Percentiles rank a stretch among this genome's conserved stretches.
Evolutionary conservation across 352 stramenopile genomes (phyloP).

Genomic region (Elongisporangium anandrum): DNA sequence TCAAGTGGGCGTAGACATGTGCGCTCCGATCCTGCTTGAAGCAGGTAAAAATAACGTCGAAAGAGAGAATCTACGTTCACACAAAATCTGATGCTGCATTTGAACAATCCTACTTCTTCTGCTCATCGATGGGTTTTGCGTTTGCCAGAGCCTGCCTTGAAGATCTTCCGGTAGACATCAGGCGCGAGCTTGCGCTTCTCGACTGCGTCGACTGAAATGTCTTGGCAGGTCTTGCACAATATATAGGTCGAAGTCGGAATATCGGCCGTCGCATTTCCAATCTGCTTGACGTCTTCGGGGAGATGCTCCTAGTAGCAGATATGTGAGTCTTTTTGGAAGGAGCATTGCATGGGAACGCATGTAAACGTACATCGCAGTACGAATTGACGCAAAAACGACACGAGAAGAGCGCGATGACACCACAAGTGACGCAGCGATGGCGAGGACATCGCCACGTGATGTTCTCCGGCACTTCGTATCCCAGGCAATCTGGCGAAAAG

Average conservation of each 20-base stretch:
- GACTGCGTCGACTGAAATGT: constrained; percentile 25
- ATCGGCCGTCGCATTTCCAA: constrained; percentile 47
- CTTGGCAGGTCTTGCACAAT: constrained; percentile 45
- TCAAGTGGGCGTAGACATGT: constrained; percentile 52
- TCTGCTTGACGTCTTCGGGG: constrained; percentile 23
- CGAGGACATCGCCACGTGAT: constrained; percentile 63
- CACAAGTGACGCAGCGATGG: constrained; percentile 63
- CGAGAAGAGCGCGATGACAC: constrained; percentile 43
- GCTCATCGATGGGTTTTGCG: not conserved
- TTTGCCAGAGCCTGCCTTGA: constrained; percentile 1
- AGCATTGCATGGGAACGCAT: too few species aligned
- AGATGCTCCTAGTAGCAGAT: constrained; percentile 37
- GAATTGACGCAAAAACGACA: constrained; percentile 75
- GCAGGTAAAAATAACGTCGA: too few species aligned
- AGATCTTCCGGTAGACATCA: constrained; percentile 29
- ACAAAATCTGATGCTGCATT: not conserved
- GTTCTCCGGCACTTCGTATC: constrained; percentile 50
- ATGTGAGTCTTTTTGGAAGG: not conserved
- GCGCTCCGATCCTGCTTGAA: too few species aligned
- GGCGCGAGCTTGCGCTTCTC: constrained; percentile 40
- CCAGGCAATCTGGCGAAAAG: constrained; percentile 47
- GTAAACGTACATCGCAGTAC: constrained; percentile 48
- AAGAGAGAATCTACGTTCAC: not conserved
- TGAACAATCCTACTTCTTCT: not conserved
- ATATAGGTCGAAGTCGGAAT: constrained; percentile 56